Conservation (phyloP, 2,329 filamentous ascomycete species). For the Neonectria hederae region DNA sequence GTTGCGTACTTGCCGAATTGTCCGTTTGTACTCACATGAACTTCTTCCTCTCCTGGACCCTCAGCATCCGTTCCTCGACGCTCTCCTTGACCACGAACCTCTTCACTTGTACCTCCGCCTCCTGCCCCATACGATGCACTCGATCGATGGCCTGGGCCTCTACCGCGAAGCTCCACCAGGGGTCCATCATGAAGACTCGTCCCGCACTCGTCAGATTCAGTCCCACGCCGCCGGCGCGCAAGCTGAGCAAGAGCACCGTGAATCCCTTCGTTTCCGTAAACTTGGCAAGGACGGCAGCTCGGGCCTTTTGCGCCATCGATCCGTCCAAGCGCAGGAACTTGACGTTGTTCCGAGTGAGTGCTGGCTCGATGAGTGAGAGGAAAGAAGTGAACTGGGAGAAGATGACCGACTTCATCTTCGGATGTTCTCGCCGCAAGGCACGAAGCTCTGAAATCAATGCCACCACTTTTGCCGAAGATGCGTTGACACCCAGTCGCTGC, state of each 20-base stretch:
- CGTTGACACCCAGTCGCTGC: slow-evolving; percentile 67
- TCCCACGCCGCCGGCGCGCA: slow-evolving; percentile 92
- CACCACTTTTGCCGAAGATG: slow-evolving; percentile 89
- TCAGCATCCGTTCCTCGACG: slow-evolving; percentile 95
- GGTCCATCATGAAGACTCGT: slow-evolving; percentile 98
- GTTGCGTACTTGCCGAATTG: neutral
- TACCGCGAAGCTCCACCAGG: slow-evolving; percentile 98
- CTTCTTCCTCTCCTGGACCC: slow-evolving; percentile 94
- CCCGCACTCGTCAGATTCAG: slow-evolving; percentile 91
- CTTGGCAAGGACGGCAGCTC: slow-evolving; percentile 78
- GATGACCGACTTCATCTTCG: slow-evolving; percentile 84
- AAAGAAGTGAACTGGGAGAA: slow-evolving; percentile 99
- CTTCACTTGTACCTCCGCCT: slow-evolving; percentile 83
- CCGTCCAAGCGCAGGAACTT: slow-evolving; percentile 90
- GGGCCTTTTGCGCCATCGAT: slow-evolving; percentile 84
- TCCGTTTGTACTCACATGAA: slow-evolving; percentile 75
- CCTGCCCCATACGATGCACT: slow-evolving; percentile 96
- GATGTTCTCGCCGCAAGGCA: slow-evolving; percentile 70
- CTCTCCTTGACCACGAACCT: slow-evolving; percentile 90
- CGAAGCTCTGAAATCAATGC: slow-evolving; percentile 81
- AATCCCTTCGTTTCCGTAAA: slow-evolving; percentile 72
- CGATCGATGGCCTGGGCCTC: slow-evolving; percentile 98
- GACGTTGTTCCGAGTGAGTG: slow-evolving; percentile 77
- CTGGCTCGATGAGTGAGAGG: slow-evolving; percentile 87
- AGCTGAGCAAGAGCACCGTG: slow-evolving; percentile 80